Evolutionary conservation across 192 early-diverging fungal genomes (phyloP).

Genomic region (Podila horticola): DNA sequence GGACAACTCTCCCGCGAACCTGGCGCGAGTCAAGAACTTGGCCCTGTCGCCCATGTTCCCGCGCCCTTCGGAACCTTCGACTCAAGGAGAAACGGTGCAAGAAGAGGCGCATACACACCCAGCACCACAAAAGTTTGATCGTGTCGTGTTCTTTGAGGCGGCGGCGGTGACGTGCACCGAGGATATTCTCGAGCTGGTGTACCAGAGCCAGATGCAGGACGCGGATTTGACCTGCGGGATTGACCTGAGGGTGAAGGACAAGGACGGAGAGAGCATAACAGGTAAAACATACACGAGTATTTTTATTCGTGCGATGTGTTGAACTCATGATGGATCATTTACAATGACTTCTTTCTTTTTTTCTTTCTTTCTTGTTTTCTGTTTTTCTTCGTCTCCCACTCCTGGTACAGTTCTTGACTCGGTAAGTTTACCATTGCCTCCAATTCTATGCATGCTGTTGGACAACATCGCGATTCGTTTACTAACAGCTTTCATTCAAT

Average conservation of each 20-base stretch:
- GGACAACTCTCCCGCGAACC: conserved; percentile 9
- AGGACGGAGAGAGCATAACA: too few relatives aligned
- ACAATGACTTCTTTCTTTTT: too few relatives aligned
- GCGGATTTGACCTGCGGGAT: conserved; percentile 62
- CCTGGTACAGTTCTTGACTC: too few relatives aligned
- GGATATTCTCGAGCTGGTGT: conserved; percentile 58
- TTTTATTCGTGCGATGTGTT: too few relatives aligned
- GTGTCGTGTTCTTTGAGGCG: conserved; percentile 57
- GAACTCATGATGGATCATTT: too few relatives aligned
- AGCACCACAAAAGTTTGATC: conserved; percentile 12
- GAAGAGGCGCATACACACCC: neutral
- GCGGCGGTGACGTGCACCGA: conserved; percentile 57
- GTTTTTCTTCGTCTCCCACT: too few relatives aligned
- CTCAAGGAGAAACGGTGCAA: neutral
- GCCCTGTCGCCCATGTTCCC: conserved; percentile 9
- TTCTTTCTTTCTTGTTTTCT: too few relatives aligned
- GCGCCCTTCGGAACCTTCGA: neutral
- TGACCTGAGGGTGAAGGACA: conserved; percentile 34
- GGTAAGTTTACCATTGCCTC: neutral
- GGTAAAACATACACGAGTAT: too few relatives aligned
- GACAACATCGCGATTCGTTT: neutral
- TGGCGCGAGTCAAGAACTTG: conserved; percentile 14
- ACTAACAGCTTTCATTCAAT: neutral
- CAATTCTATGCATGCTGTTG: neutral
- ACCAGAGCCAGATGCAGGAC: conserved; percentile 52